phyloP scores from a whole-genome alignment of 352 stramenopile species.

The Globisporangium lucens region DNA sequence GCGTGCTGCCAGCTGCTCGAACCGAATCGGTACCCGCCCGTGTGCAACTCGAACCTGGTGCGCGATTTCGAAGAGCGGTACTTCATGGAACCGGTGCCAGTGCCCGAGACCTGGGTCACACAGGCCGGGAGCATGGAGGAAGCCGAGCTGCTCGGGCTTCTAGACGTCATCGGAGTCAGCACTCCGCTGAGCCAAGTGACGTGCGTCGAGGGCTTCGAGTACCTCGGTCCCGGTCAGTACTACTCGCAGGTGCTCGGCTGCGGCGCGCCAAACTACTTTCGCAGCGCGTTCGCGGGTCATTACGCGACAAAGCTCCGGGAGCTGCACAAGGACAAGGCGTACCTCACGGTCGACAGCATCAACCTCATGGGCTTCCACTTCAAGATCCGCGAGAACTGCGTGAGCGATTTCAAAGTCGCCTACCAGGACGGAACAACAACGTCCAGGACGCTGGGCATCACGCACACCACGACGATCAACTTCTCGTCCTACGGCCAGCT shows the following conservation, averaged over 20 bases:
- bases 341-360: slow-evolving; percentile 23
- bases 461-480: slow-evolving; percentile 32
- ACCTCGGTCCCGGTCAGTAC: slow-evolving; percentile 19
- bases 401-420: background rate
- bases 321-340: slow-evolving; percentile 23
- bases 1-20: slow-evolving; percentile 39
- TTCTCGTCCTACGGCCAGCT: slow-evolving; percentile 36
- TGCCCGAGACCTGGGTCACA: slow-evolving; percentile 2
- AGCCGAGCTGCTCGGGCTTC: slow-evolving; percentile 31
- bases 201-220: slow-evolving; percentile 45
- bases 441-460: slow-evolving; percentile 8
- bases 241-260: slow-evolving; percentile 28
- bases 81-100: slow-evolving; percentile 6
- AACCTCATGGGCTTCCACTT: slow-evolving; percentile 30
- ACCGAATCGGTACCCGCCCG: slow-evolving; percentile 35
- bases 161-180: slow-evolving; percentile 50
- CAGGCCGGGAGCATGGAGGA: slow-evolving; percentile 31
- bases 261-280: slow-evolving; percentile 27
- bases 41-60: slow-evolving; percentile 46
- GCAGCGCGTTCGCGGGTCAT: slow-evolving; percentile 27
- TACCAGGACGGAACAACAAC: background rate
- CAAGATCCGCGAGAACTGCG: slow-evolving; percentile 27
- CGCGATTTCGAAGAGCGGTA: slow-evolving; percentile 39
- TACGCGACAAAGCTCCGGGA: slow-evolving; percentile 12
- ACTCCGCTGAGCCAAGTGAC: slow-evolving; percentile 27